phyloP scores from a whole-genome alignment of 2,329 filamentous ascomycete genomes.

The Orbilia blumenaviensis region DNA sequence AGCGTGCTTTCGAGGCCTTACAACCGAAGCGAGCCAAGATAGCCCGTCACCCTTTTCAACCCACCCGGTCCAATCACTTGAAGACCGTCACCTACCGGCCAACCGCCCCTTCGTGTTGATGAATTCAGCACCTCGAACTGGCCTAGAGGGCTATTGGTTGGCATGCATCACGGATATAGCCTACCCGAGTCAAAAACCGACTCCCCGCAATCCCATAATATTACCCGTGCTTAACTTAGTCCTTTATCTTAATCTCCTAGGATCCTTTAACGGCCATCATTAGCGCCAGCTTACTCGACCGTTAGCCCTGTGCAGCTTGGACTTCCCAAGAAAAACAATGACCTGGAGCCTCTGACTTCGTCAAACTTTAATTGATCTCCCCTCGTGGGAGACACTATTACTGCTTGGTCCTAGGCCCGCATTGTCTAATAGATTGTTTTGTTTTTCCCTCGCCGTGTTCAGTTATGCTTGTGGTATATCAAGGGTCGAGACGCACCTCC shows the following conservation, averaged over 20 bases:
- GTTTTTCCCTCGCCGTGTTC: slow-evolving; percentile 4
- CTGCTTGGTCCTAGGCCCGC: slow-evolving; percentile 21
- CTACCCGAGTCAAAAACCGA: slow-evolving; percentile 47
- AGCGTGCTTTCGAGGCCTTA: background rate
- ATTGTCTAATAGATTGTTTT: slow-evolving; percentile 4
- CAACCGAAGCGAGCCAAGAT: slow-evolving; percentile 27
- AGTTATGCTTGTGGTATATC: slow-evolving; percentile 47
- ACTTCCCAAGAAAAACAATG: slow-evolving; percentile 39
- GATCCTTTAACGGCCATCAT: slow-evolving; percentile 23
- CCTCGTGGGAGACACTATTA: slow-evolving; percentile 3
- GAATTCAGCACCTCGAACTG: slow-evolving; percentile 26
- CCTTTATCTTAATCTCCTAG: slow-evolving; percentile 46
- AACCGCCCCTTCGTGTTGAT: slow-evolving; percentile 6
- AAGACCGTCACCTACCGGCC: slow-evolving; percentile 20
- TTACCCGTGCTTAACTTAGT: slow-evolving; percentile 24
- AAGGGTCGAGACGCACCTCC: slow-evolving; percentile 20
- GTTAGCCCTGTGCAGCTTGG: slow-evolving; percentile 32
- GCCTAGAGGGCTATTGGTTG: slow-evolving; percentile 7
- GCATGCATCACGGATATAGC: slow-evolving; percentile 41
- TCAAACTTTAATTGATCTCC: slow-evolving; percentile 8
- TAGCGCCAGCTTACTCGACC: slow-evolving; percentile 5
- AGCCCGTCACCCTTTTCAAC: slow-evolving; percentile 21
- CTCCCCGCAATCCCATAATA: slow-evolving; percentile 25
- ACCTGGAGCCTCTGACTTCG: slow-evolving; percentile 17
- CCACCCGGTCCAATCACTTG: slow-evolving; percentile 23